phyloP scores from a whole-genome alignment of 2,329 filamentous ascomycete genomes.

The Stagonosporopsis cucurbitacearum region DNA sequence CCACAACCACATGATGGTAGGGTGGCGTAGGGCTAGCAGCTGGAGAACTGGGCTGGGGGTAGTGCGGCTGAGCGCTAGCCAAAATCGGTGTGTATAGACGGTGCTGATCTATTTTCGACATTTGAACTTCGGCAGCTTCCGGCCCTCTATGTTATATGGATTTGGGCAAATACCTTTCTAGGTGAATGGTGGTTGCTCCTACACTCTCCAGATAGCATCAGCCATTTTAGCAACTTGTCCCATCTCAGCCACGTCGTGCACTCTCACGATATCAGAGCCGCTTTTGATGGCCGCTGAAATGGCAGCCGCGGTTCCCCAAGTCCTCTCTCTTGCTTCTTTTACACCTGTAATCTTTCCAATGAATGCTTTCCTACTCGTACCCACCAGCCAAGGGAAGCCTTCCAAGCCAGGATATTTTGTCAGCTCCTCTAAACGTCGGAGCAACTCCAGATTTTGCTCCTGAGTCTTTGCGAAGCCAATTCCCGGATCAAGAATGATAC shows the following conservation, averaged over 20 bases:
- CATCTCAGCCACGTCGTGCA: slow-evolving; percentile 93
- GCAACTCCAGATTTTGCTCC: slow-evolving; percentile 80
- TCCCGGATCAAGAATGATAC: slow-evolving; percentile 92
- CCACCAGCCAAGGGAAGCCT: slow-evolving; percentile 85
- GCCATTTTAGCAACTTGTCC: slow-evolving; percentile 81
- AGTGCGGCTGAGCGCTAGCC: slow-evolving; percentile 12
- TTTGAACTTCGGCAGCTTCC: background rate
- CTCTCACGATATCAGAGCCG: slow-evolving; percentile 88
- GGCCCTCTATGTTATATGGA: background rate
- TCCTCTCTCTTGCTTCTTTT: slow-evolving; percentile 70
- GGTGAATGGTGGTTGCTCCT: background rate
- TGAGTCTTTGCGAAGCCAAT: slow-evolving; percentile 90
- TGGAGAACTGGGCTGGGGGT: background rate
- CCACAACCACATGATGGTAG: background rate
- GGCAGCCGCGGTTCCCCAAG: slow-evolving; percentile 87
- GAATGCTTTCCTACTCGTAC: slow-evolving; percentile 87
- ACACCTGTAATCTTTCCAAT: slow-evolving; percentile 83
- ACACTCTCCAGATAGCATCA: slow-evolving; percentile 82
- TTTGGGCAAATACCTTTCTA: background rate
- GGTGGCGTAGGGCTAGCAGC: background rate
- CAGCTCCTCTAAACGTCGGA: slow-evolving; percentile 71
- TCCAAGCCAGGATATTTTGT: slow-evolving; percentile 58
- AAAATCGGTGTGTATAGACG: background rate
- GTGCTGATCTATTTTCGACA: slow-evolving; percentile 7
- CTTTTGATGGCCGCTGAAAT: slow-evolving; percentile 84